These are phyloP conservation scores for Phaeosphaeriaceae sp. DNA, from an alignment of 2,329 filamentous ascomycete species.

Conservation along the genomic window DNA sequence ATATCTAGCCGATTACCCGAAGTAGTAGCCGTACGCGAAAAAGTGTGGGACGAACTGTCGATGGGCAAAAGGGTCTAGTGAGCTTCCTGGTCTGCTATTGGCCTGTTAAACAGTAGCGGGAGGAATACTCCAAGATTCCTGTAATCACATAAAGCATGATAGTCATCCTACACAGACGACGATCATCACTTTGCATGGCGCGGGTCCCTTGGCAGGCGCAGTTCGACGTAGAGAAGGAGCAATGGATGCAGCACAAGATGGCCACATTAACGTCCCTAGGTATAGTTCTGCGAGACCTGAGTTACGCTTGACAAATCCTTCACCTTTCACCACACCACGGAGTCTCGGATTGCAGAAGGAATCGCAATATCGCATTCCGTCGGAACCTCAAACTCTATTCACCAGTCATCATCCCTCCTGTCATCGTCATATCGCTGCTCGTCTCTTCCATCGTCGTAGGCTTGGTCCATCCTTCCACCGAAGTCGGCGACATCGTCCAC, in stretches of 20 bases:
- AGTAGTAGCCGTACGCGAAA: not conserved
- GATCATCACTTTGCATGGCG: not conserved
- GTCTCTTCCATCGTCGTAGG: slow-evolving; percentile 32
- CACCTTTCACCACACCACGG: not conserved
- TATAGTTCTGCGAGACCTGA: not conserved
- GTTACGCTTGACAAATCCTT: not conserved
- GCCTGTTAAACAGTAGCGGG: not conserved
- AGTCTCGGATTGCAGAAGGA: not conserved
- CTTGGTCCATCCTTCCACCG: slow-evolving; percentile 30
- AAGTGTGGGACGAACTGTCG: not conserved
- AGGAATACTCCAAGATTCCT: not conserved
- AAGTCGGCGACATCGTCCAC: slow-evolving; percentile 24
- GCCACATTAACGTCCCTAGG: not conserved
- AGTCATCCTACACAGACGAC: not conserved
- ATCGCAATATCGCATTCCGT: not conserved
- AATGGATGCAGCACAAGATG: not conserved
- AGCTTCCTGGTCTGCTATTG: not conserved
- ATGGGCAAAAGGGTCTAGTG: not conserved
- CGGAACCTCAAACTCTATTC: not conserved
- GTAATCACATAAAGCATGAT: not conserved
- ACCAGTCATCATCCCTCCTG: slow-evolving; percentile 9
- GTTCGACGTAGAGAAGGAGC: not conserved
- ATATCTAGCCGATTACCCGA: not conserved
- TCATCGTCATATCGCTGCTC: slow-evolving; percentile 35
- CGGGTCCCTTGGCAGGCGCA: not conserved